phyloP scores from a whole-genome alignment of 192 early-diverging fungal genomes.

The Umbelopsis ramanniana region DNA sequence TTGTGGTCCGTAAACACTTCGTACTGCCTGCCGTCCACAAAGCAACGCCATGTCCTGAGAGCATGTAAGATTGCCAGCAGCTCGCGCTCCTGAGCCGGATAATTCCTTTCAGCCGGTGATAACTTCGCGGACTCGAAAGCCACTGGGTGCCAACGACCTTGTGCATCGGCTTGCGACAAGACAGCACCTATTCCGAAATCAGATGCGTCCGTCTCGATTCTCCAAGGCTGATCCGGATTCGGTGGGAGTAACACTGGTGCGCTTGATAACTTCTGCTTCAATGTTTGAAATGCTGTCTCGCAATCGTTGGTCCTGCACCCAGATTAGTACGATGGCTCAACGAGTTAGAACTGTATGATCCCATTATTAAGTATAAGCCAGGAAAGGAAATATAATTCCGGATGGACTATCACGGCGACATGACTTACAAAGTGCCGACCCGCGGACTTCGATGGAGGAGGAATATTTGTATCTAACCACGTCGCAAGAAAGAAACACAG shows the following conservation, averaged over 20 bases:
- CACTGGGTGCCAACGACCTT: too few relatives aligned
- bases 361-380: conserved; percentile 19
- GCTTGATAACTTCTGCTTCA: background rate
- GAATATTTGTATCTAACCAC: background rate
- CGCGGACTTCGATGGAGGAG: background rate
- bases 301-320: conserved; percentile 1
- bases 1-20: too few relatives aligned
- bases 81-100: too few relatives aligned
- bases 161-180: background rate
- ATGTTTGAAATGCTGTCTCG: background rate
- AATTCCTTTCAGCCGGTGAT: too few relatives aligned
- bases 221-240: conserved; percentile 1
- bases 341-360: conserved; percentile 10
- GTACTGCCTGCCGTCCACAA: too few relatives aligned
- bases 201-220: conserved; percentile 10
- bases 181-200: conserved; percentile 12
- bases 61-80: too few relatives aligned
- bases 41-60: too few relatives aligned
- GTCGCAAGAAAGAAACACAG: background rate
- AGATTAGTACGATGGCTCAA: conserved; percentile 11
- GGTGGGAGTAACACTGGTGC: conserved; percentile 15
- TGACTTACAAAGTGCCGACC: background rate
- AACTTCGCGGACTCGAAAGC: too few relatives aligned
- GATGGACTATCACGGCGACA: background rate
- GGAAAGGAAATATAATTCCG: background rate